A percentile compares a stretch with the other conserved stretches of the same genome.
These are phyloP conservation scores for Lolium perenne DNA, from an alignment of 176 grass and related monocot species.

Conservation along the genomic window DNA sequence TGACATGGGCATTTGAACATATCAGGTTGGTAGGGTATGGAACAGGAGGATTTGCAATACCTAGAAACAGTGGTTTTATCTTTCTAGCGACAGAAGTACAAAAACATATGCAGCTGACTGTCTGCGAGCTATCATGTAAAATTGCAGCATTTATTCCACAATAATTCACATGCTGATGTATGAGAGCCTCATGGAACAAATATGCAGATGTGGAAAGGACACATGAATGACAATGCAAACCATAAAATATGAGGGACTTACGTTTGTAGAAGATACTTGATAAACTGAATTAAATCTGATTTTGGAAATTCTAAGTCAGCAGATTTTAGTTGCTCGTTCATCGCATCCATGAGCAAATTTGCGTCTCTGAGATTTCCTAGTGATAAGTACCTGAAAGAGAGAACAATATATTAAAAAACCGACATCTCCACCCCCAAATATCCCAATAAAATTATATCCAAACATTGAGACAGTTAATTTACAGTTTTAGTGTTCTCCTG, in stretches of 20 bases:
- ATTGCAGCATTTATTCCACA: conserved; percentile 13
- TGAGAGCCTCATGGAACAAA: conserved; percentile 14
- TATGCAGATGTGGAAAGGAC: conserved; percentile 29
- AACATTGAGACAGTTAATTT: conserved; percentile 20
- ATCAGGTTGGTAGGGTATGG: conserved; percentile 15
- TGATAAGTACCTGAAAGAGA: conserved; percentile 81
- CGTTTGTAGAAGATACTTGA: conserved; percentile 86
- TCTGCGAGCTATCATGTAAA: conserved; percentile 34
- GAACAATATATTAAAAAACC: conserved; percentile 39
- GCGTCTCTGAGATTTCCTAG: conserved; percentile 94
- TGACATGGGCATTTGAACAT: not conserved
- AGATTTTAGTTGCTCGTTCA: conserved; percentile 74
- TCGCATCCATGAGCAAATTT: conserved; percentile 89
- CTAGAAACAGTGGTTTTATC: not conserved
- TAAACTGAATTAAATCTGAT: conserved; percentile 80
- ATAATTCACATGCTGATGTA: conserved; percentile 6
- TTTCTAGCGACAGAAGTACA: conserved; percentile 25
- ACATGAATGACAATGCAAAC: conserved; percentile 28
- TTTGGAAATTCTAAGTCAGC: conserved; percentile 69
- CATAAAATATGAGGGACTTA: conserved; percentile 53
- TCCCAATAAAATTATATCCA: conserved; percentile 18
- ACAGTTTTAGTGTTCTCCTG: not conserved
- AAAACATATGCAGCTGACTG: conserved; percentile 17
- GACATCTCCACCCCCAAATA: conserved; percentile 26
- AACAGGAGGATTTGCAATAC: not conserved